Conservation (phyloP, 1,284 basidiomycete genomes). For the Microbotryum silenes-acaulis region DNA sequence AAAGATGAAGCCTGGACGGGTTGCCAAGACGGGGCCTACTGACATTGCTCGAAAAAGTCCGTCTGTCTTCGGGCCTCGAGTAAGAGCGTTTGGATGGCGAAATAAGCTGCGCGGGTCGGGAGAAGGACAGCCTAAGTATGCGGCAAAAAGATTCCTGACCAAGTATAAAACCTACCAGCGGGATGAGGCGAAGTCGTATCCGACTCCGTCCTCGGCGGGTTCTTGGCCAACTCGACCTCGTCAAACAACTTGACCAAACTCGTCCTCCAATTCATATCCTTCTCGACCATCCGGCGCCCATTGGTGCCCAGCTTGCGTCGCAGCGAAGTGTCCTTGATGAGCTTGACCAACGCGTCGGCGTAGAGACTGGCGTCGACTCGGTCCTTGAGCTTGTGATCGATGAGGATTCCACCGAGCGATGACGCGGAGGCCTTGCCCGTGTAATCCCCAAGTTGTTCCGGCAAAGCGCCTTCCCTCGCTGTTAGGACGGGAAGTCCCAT, state of each 20-base stretch:
- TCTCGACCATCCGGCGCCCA: constrained; percentile 21
- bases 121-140: background rate
- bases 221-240: constrained; percentile 15
- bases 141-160: background rate
- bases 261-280: constrained; percentile 19
- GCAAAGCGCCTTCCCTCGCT: constrained; percentile 25
- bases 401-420: constrained; percentile 19
- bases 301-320: constrained; percentile 10
- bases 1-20: background rate
- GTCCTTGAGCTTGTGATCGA: constrained; percentile 21
- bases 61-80: background rate
- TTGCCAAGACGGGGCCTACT: background rate
- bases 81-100: background rate
- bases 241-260: constrained; percentile 15
- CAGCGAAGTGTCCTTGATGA: constrained; percentile 9
- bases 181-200: background rate
- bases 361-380: constrained; percentile 10
- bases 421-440: background rate
- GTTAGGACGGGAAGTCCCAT: constrained; percentile 29
- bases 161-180: background rate
- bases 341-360: constrained; percentile 16
- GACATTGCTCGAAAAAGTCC: constrained; percentile 2
- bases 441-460: constrained; percentile 22
- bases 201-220: constrained; percentile 4
- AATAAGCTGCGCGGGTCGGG: background rate